Evolutionary conservation across 306 rosid genomes (phyloP).

Genomic region (Spatholobus suberectus): DNA sequence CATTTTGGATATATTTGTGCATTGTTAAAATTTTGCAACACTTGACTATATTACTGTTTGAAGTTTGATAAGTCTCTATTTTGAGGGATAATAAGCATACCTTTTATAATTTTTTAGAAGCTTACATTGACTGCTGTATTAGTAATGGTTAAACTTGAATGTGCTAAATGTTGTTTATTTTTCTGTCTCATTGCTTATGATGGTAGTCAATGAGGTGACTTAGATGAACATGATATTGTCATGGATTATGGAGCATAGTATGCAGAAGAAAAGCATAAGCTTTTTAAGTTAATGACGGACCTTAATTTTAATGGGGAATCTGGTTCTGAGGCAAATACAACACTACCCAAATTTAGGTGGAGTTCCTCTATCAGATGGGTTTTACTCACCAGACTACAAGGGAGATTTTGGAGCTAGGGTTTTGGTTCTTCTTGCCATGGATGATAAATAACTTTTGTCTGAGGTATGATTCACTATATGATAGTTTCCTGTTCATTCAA

Average conservation of each 20-base stretch:
- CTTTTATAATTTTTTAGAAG: neutral
- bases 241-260: slow-evolving; percentile 90
- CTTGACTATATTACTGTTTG: neutral
- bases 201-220: slow-evolving; percentile 19
- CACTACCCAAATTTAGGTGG: slow-evolving; percentile 64
- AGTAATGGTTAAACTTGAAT: neutral
- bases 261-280: slow-evolving; percentile 91
- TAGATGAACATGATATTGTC: slow-evolving; percentile 42
- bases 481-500: neutral
- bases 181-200: neutral
- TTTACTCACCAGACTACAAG: slow-evolving; percentile 80
- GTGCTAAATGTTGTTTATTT: neutral
- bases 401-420: slow-evolving; percentile 97
- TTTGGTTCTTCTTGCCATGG: slow-evolving; percentile 96
- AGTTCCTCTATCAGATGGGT: slow-evolving; percentile 62
- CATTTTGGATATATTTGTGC: neutral
- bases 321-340: slow-evolving; percentile 73
- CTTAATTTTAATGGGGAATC: slow-evolving; percentile 89
- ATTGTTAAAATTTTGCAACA: too few relatives aligned
- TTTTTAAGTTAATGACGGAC: slow-evolving; percentile 83
- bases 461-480: slow-evolving; percentile 61
- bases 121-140: slow-evolving; percentile 7
- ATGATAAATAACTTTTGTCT: slow-evolving; percentile 89
- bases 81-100: slow-evolving; percentile 23
- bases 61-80: neutral